Evolutionary conservation across 106 monocot genomes (phyloP).

Genomic region (Phalaenopsis aphrodite): DNA sequence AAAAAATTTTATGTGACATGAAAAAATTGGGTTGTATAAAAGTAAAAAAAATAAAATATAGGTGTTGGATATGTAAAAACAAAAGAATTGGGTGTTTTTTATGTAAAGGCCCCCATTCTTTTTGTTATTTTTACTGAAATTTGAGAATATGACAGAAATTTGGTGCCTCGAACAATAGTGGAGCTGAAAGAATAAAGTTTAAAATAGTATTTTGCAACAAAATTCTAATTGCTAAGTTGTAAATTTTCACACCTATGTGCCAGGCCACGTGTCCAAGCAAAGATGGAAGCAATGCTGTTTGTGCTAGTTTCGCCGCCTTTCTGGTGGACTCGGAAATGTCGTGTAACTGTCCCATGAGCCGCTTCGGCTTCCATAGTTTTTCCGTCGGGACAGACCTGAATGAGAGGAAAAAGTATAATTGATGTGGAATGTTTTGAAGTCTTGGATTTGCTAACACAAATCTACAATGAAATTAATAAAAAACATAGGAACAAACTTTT

Average conservation of each 20-base stretch:
- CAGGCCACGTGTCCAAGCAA: conserved; percentile 87
- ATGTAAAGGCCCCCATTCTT: background rate
- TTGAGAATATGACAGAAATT: background rate
- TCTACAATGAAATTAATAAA: no score
- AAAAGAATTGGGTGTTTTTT: no score
- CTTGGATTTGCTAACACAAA: no score
- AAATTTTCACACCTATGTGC: conserved; percentile 51
- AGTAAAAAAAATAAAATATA: no score
- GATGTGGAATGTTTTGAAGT: background rate
- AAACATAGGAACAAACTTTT: no score
- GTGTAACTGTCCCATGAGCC: conserved; percentile 94
- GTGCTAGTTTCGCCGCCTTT: conserved; percentile 93
- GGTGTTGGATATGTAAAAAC: no score
- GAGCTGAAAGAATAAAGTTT: background rate
- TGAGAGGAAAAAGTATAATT: background rate
- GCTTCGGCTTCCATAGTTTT: conserved; percentile 97
- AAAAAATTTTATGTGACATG: no score
- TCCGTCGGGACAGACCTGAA: conserved; percentile 83
- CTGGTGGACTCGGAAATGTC: conserved; percentile 82
- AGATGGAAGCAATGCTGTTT: conserved; percentile 95
- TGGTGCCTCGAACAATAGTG: background rate
- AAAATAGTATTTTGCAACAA: background rate
- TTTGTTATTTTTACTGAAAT: no score
- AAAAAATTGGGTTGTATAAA: no score
- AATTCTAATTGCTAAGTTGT: background rate